Evolutionary conservation across 306 rosid genomes (phyloP), one percentile per base, ranked within the genome.

Genomic region (Vigna trinervia): DNA sequence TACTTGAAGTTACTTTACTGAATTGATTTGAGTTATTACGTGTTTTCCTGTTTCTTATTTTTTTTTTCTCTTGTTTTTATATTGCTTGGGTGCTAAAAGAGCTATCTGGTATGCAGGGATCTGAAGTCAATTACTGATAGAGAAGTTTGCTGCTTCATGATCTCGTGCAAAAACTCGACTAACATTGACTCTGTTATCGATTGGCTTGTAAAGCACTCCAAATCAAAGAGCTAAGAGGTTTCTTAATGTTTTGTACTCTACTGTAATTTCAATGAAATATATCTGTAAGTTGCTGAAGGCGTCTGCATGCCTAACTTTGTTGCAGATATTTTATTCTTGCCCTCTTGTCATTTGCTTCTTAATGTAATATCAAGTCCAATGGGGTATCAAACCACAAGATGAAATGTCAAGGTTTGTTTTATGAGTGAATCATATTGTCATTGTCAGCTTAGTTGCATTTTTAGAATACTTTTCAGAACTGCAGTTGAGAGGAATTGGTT

Each of bases 141-240:
- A 84, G 98, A 93, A 89, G 98, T 93, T 67, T 91, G 96, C 73
- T 88, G 92, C 87, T 93, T 89, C 88, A 89, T 93, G 97, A 93
- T 93, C 86, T 93, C 97, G 12, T 93, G 98, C 93, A 93, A 91
- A 85, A 89, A 93, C 85, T 93, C 97, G 15, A 93, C 98, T 64
- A 93, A 93, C 84, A 91, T 93, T 34, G 98, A 93, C 74, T 83
- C 96, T 12, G 97, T 93, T 56, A 91, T 91, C 47, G 97, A 91
- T 63, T 93, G 98, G 98, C 96, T 91, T 74, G 89, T 93, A 67
- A 93, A 91, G 92, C 98, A 93, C 84, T 93, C 98, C 73, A 93
- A 93, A 85, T 89, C 97, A 62, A 93, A 89, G 89, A 89, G 79
- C 89, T 93, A 82, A 91, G 83, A 65, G 39, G 67, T 61, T 63